Evolutionary conservation across 1,284 basidiomycete genomes (phyloP).

Genomic region (Moesziomyces globuligerus): DNA sequence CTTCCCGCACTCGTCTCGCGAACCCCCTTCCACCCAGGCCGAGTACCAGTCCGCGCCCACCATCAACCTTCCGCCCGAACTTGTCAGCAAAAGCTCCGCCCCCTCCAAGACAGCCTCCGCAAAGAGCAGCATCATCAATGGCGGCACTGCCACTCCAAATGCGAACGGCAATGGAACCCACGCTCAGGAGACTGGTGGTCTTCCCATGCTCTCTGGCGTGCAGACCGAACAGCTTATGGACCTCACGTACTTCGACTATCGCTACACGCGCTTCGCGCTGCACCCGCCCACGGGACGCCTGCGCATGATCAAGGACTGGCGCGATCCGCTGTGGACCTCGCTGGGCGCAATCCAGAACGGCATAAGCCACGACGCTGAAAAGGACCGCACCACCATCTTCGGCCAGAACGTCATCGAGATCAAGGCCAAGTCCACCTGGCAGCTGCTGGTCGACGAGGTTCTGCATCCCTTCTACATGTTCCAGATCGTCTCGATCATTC

Average conservation of each 20-base stretch:
- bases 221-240: conserved; percentile 65
- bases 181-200: conserved; percentile 3
- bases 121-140: conserved; percentile 50
- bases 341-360: conserved; percentile 67
- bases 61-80: conserved; percentile 33
- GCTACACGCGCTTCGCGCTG: conserved; percentile 89
- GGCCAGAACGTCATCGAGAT: conserved; percentile 91
- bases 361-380: conserved; percentile 53
- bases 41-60: conserved; percentile 52
- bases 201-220: conserved; percentile 54
- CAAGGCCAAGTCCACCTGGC: conserved; percentile 82
- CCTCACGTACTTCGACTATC: conserved; percentile 71
- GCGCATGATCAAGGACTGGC: conserved; percentile 86
- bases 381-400: conserved; percentile 74
- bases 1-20: conserved; percentile 62
- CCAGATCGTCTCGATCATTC: conserved; percentile 91
- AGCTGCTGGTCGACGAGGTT: conserved; percentile 81
- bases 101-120: conserved; percentile 41
- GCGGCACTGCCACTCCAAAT: conserved; percentile 12
- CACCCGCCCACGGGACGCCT: conserved; percentile 87
- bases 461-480: conserved; percentile 74
- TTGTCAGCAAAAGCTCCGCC: conserved; percentile 35
- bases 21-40: conserved; percentile 62
- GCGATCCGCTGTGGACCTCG: conserved; percentile 82
- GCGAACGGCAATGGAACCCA: conserved; percentile 10